Percentiles rank a stretch among this genome's conserved stretches.
phyloP scores from a whole-genome alignment of 169 alveolate genomes.

The Plasmodium inui region DNA sequence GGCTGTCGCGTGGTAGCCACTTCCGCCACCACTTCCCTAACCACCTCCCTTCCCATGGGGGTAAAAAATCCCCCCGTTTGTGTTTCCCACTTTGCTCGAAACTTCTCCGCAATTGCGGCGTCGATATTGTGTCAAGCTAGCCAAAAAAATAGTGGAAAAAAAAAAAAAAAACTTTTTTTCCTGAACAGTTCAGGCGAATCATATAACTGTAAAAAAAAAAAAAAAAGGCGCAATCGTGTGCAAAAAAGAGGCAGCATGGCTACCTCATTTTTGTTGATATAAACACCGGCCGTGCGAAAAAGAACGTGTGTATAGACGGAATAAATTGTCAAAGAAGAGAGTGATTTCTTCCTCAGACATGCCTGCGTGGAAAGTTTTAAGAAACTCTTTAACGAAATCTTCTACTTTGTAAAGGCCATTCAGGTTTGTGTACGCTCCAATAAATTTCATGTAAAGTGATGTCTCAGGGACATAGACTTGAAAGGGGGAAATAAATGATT shows the following conservation, averaged over 20 bases:
- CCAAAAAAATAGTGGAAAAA: neutral
- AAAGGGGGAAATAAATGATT: slow-evolving; percentile 15
- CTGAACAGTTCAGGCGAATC: neutral
- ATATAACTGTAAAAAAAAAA: neutral
- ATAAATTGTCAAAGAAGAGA: slow-evolving; percentile 13
- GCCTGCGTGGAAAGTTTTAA: neutral
- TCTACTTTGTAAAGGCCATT: neutral
- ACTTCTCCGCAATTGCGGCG: neutral
- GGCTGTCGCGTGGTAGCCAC: neutral
- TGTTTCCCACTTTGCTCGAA: neutral
- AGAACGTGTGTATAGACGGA: neutral
- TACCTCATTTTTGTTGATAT: neutral
- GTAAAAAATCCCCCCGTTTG: neutral
- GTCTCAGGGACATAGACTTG: slow-evolving; percentile 21
- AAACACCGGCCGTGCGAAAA: neutral
- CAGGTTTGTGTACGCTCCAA: neutral
- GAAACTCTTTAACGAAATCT: slow-evolving; percentile 9
- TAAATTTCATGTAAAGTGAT: neutral
- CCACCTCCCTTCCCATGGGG: neutral
- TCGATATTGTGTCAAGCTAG: neutral
- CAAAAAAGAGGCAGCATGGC: neutral
- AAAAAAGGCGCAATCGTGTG: neutral
- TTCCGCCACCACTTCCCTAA: too few species aligned
- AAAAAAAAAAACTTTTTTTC: neutral
- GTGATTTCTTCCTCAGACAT: neutral